Evolutionary conservation across 148 eudicot genomes (phyloP).

Genomic region (Vaccinium corymbosum): DNA sequence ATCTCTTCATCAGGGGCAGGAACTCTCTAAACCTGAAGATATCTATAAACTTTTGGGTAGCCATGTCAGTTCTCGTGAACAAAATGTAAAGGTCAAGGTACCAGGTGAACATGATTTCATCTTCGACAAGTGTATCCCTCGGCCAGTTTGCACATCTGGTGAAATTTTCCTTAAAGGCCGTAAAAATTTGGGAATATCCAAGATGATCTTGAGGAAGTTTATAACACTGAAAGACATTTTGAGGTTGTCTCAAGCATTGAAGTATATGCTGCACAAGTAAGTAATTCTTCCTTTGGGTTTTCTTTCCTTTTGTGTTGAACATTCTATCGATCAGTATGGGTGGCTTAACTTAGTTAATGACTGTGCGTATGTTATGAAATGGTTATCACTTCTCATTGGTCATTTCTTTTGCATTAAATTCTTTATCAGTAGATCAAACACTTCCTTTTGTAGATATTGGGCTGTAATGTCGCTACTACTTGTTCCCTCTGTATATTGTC

Average conservation of each 20-base stretch:
- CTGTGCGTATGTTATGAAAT: background rate
- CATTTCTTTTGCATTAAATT: background rate
- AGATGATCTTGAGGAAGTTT: slow-evolving; percentile 31
- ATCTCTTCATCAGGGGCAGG: slow-evolving; percentile 40
- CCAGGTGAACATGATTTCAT: slow-evolving; percentile 23
- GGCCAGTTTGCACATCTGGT: slow-evolving; percentile 18
- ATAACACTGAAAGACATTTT: slow-evolving; percentile 44
- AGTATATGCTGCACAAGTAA: slow-evolving; percentile 62
- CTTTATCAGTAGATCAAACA: background rate
- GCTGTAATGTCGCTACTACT: background rate
- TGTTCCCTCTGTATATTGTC: background rate
- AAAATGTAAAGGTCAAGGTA: slow-evolving; percentile 28
- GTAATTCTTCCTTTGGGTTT: slow-evolving; percentile 20
- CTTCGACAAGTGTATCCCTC: slow-evolving; percentile 32
- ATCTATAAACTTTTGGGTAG: slow-evolving; percentile 46
- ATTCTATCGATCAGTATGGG: background rate
- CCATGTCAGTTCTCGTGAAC: slow-evolving; percentile 31
- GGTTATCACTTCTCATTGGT: background rate
- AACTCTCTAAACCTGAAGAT: slow-evolving; percentile 52
- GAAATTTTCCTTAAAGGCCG: slow-evolving; percentile 27
- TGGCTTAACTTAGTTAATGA: slow-evolving; percentile 1
- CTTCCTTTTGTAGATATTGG: background rate
- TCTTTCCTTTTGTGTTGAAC: background rate
- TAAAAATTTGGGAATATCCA: slow-evolving; percentile 33
- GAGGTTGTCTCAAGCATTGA: slow-evolving; percentile 40